Evolutionary conservation across 768 basidiomycete species (phyloP).

Genomic region (Trametes sanguinea): DNA sequence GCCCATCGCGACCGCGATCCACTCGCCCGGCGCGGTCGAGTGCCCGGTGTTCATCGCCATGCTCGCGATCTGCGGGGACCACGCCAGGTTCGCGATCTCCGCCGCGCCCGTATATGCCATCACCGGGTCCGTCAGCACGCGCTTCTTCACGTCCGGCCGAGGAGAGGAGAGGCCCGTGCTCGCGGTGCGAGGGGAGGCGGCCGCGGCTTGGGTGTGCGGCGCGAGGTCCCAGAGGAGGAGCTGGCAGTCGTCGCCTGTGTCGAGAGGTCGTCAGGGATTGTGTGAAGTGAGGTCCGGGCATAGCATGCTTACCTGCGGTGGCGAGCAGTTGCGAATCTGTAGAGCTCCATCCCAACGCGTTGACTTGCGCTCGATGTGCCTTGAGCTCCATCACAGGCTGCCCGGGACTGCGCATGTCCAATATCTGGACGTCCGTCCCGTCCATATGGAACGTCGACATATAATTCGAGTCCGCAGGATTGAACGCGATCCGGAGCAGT

Average conservation of each 20-base stretch:
- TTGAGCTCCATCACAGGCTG: conserved; percentile 91
- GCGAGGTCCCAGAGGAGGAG: conserved; percentile 92
- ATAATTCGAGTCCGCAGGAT: conserved; percentile 89
- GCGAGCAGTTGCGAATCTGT: conserved; percentile 82
- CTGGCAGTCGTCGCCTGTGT: conserved; percentile 88
- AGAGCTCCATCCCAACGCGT: conserved; percentile 89
- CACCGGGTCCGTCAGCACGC: conserved; percentile 69
- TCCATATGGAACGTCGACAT: conserved; percentile 98
- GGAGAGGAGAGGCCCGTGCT: conserved; percentile 79
- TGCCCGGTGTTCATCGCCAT: conserved; percentile 76
- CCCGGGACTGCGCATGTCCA: conserved; percentile 97
- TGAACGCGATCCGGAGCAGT: conserved; percentile 85
- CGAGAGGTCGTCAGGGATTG: not conserved
- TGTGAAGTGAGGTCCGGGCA: conserved; percentile 8
- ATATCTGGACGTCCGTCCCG: conserved; percentile 82
- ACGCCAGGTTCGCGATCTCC: conserved; percentile 83
- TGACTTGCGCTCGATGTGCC: conserved; percentile 80
- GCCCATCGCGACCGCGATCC: conserved; percentile 83
- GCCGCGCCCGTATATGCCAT: conserved; percentile 80
- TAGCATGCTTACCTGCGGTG: conserved; percentile 68
- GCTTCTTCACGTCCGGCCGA: conserved; percentile 78
- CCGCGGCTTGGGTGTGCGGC: conserved; percentile 53
- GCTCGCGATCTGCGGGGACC: conserved; percentile 84
- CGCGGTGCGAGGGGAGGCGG: conserved; percentile 67
- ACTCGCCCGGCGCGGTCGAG: conserved; percentile 76